Conservation (phyloP, 441 rosid genomes). For the Manihot esculenta region DNA sequence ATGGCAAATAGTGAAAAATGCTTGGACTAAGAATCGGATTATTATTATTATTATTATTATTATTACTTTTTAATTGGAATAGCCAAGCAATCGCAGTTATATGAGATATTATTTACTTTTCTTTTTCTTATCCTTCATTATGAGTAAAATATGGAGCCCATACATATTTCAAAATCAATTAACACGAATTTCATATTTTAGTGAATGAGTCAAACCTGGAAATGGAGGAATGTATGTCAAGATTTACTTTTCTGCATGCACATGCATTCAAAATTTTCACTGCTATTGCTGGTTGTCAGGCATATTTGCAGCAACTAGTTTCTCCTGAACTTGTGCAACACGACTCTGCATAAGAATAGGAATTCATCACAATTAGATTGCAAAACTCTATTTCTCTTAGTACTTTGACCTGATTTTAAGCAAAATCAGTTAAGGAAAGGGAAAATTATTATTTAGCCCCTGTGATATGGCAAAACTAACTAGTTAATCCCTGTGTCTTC, state of each 20-base stretch:
- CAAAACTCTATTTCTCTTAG: too few species aligned
- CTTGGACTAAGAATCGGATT: not conserved
- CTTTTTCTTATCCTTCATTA: not conserved
- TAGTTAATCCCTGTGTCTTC: too few species aligned
- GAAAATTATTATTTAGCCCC: too few species aligned
- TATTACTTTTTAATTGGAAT: not conserved
- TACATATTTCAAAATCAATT: not conserved
- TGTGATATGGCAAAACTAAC: too few species aligned
- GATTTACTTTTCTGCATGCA: not conserved
- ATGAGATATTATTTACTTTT: not conserved
- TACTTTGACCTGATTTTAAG: too few species aligned
- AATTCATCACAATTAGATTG: not conserved
- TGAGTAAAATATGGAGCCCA: not conserved
- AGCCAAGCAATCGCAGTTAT: not conserved
- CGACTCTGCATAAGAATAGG: constrained; percentile 43
- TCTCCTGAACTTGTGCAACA: constrained; percentile 55
- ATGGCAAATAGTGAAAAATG: not conserved
- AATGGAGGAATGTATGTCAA: not conserved
- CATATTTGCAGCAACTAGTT: constrained; percentile 38
- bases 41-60: too few species aligned
- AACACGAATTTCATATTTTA: not conserved
- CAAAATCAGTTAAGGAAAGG: too few species aligned
- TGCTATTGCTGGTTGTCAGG: constrained; percentile 18
- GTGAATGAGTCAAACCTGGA: constrained; percentile 16
- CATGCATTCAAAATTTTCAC: not conserved